phyloP scores from a whole-genome alignment of 768 basidiomycete species.

The Botryobasidium botryosum region DNA sequence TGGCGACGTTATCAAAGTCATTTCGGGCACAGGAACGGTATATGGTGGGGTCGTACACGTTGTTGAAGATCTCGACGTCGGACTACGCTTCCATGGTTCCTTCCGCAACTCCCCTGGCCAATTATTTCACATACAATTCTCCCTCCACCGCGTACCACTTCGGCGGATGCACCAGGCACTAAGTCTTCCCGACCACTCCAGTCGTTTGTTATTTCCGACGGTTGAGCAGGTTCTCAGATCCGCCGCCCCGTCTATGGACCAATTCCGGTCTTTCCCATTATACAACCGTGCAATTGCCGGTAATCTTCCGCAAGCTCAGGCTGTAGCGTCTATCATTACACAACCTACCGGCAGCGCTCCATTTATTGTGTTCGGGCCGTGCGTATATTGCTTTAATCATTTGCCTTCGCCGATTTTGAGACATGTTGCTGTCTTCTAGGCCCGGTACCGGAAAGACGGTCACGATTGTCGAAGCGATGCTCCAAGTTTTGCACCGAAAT shows the following conservation, averaged over 20 bases:
- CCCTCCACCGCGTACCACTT: constrained; percentile 35
- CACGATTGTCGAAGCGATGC: constrained; percentile 44
- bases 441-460: constrained; percentile 55
- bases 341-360: constrained; percentile 5
- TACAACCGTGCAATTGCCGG: constrained; percentile 7
- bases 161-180: constrained; percentile 41
- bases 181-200: constrained; percentile 22
- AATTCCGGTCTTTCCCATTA: not conserved
- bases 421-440: constrained; percentile 19
- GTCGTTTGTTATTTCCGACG: constrained; percentile 33
- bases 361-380: constrained; percentile 11
- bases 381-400: not conserved
- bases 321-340: constrained; percentile 4
- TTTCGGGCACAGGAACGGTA: constrained; percentile 20
- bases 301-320: constrained; percentile 4
- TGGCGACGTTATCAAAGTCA: constrained; percentile 32
- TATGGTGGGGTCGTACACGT: constrained; percentile 32
- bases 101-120: constrained; percentile 26
- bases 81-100: constrained; percentile 28
- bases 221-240: constrained; percentile 2
- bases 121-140: constrained; percentile 38
- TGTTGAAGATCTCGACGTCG: constrained; percentile 27
- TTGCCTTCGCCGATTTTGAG: not conserved
- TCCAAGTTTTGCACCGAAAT: constrained; percentile 30
- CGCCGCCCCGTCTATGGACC: not conserved